These are phyloP conservation scores for Aspergillus neotritici DNA, from an alignment of 2,329 filamentous ascomycete genomes.

Conservation along the genomic window DNA sequence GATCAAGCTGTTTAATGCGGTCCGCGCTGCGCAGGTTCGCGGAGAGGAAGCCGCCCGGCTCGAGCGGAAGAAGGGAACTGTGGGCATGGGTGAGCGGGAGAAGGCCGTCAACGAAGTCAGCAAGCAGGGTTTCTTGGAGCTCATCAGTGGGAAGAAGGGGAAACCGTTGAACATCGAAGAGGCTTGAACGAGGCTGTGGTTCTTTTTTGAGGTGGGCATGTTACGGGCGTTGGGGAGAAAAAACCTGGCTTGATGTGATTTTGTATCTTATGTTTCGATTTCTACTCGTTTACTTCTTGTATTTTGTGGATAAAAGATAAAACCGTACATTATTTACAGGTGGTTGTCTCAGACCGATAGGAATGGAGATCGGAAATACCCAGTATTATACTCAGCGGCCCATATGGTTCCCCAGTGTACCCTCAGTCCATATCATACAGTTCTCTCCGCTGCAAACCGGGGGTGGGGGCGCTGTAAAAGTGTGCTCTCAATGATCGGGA, in stretches of 20 bases:
- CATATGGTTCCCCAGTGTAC: slow-evolving; percentile 2
- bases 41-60: slow-evolving; percentile 67
- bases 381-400: slow-evolving; percentile 18
- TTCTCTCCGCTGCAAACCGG: neutral
- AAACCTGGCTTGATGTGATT: slow-evolving; percentile 5
- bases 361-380: slow-evolving; percentile 24
- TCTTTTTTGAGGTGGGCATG: slow-evolving; percentile 23
- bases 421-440: slow-evolving; percentile 10
- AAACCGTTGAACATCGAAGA: slow-evolving; percentile 44
- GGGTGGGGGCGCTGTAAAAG: neutral
- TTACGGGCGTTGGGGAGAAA: slow-evolving; percentile 26
- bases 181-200: slow-evolving; percentile 26
- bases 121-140: slow-evolving; percentile 89
- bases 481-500: too few species aligned
- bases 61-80: slow-evolving; percentile 63
- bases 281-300: slow-evolving; percentile 15
- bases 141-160: slow-evolving; percentile 62
- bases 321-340: slow-evolving; percentile 21
- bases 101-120: slow-evolving; percentile 93
- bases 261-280: slow-evolving; percentile 6
- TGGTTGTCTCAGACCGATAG: slow-evolving; percentile 13
- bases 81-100: slow-evolving; percentile 73
- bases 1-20: slow-evolving; percentile 92
- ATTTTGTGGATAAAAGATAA: slow-evolving; percentile 21
- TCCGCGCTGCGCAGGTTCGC: slow-evolving; percentile 85